Conservation (phyloP, 1,284 basidiomycete species). For the Boletus albobrunnescens region DNA sequence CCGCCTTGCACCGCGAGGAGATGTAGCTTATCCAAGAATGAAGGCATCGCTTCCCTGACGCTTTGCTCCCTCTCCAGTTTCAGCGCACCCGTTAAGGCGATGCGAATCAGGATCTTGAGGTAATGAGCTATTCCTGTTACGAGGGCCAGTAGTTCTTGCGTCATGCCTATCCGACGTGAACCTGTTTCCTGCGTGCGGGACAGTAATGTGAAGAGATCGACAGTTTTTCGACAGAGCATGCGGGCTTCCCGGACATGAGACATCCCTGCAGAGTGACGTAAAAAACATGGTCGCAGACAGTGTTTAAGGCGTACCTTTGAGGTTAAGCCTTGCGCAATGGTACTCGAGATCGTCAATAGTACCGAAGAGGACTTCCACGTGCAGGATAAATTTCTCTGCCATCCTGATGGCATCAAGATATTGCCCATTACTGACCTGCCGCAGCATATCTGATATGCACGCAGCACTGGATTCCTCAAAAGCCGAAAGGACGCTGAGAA, state of each 20-base stretch:
- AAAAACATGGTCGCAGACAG: constrained; percentile 11
- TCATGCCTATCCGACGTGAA: constrained; percentile 89
- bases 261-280: constrained; percentile 63
- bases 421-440: constrained; percentile 93
- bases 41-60: constrained; percentile 79
- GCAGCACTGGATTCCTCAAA: constrained; percentile 99
- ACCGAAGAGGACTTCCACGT: constrained; percentile 97
- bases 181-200: constrained; percentile 96
- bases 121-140: constrained; percentile 98
- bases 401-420: constrained; percentile 96
- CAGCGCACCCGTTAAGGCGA: constrained; percentile 92
- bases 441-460: constrained; percentile 98
- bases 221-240: constrained; percentile 98
- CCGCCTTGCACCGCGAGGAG: constrained; percentile 85
- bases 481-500: constrained; percentile 79
- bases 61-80: constrained; percentile 90
- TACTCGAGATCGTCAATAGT: constrained; percentile 96
- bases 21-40: constrained; percentile 90
- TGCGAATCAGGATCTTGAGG: constrained; percentile 98
- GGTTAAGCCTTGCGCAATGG: constrained; percentile 76
- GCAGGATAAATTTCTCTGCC: constrained; percentile 98
- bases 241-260: constrained; percentile 97
- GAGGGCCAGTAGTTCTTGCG: constrained; percentile 94
- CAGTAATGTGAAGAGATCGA: constrained; percentile 95
- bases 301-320: constrained; percentile 65